Evolutionary conservation across 495 filamentous ascomycete species (phyloP), one percentile per base, ranked within the genome.

Genomic region (Penicillium egyptiacum): DNA sequence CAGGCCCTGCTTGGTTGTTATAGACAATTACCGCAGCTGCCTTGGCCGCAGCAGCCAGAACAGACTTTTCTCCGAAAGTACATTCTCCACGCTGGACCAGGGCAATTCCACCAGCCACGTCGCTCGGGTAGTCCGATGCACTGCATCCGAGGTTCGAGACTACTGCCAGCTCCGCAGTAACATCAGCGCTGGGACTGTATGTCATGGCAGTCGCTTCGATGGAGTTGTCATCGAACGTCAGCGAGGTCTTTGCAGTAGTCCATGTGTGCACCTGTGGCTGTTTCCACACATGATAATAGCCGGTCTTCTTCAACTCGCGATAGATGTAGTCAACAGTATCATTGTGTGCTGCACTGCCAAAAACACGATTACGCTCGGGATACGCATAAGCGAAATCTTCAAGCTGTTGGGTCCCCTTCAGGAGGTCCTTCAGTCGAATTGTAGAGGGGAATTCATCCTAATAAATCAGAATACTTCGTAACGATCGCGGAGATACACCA

Each of bases 41-140:
- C 31, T 85, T 79, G 20, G 86, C 83, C 2, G 69, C 66, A n/a
- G 79, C 81, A 6, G 86, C 87, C 6, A 80, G 68, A 7, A 75
- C 70, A 16, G 84, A 75, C 70, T 90, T 89, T 11, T 79, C 57
- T 33, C 73, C 81, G 54, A 89, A 89, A 12, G 76, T 64, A 57
- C 87, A 90, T 10, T 69, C 63, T 44, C 87, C 86, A 40, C 88
- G 83, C 20, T 78, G 72, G 57, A 89, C 74, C 33, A 90, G 78
- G 37, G 83, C 87, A 39, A 90, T 78, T 35, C 74, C 79, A 23
- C 83, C 85, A 35, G 67, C 65, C 20, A 86, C 69, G 2, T 72
- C 71, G 20, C 68, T 71, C 0, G 86, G 83, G 67, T 78, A 88
- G 61, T 88, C 84, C 1, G 73, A 61, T 70, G 70, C 63, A 42